Base-by-base conservation (phyloP, 1,284 basidiomycete genomes). In the Heterobasidion occidentale region DNA sequence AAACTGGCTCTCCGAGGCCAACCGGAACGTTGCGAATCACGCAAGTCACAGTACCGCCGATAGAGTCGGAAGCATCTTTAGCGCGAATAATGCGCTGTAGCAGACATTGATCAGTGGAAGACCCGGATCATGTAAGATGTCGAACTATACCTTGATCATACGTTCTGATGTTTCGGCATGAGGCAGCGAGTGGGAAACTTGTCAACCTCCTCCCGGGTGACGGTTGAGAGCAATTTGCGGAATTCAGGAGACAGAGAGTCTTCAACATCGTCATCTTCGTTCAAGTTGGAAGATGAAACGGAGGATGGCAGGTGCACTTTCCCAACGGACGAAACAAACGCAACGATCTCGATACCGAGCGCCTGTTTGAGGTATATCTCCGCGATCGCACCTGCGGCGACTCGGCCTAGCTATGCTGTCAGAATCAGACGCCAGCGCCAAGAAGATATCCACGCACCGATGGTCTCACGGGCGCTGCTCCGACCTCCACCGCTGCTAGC, bases 331-430 rank as follows among this genome's bases (percentile, higher is more conserved):
- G 91, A 93, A 36, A 98, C 96, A 67, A 99, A 98, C 0, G 95
- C 95, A 44, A 99, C 91, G 62, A 99, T 95, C 72, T 98, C 94
- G 59, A 98, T 83, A 19, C 93, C 93, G 68, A 90, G 89, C 9
- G 86, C 94, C 58, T 86, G 74, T 65, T 86, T 91, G 54, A 99
- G n/a, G 74, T 98, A 99, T 72, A 88, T 94, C 73, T 99, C 97
- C 2, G 97, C 97, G 61, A 99, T 96, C 7, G 97, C 94, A 51
- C 97, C 97, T 2, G 97, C 97, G 12, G 97, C 97, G 36, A 99
- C 97, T 59, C 96, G 88, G 20, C 91, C 92, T 92, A 65, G 45
- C 45, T 34, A 50, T 36, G 38, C 34, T 15, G 34, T 57, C 38
- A 42, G 7, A 7, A 42, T 42, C 38, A 54, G 15, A 20, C 36